Evolutionary conservation across 2,329 filamentous ascomycete genomes (phyloP).

Genomic region (Aspergillus sp.): DNA sequence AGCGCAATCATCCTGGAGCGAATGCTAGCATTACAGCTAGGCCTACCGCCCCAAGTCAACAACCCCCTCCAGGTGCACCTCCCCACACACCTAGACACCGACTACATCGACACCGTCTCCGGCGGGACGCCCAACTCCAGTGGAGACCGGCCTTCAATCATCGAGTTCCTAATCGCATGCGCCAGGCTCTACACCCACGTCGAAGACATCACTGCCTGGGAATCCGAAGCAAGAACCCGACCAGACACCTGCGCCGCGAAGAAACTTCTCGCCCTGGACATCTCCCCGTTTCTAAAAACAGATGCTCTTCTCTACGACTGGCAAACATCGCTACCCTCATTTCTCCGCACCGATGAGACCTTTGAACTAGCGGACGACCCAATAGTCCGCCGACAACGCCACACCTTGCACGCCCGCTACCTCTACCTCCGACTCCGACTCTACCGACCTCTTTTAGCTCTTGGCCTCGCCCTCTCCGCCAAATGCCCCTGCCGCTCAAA

Average conservation of each 20-base stretch:
- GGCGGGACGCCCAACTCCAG: slow-evolving; percentile 1
- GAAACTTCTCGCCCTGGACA: slow-evolving; percentile 25
- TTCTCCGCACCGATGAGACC: slow-evolving; percentile 12
- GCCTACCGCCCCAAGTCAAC: slow-evolving; percentile 21
- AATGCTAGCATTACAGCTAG: slow-evolving; percentile 26
- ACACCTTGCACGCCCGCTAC: slow-evolving; percentile 28
- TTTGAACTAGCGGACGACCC: slow-evolving; percentile 12
- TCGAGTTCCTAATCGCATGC: slow-evolving; percentile 28
- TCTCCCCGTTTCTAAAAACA: slow-evolving; percentile 18
- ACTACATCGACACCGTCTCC: slow-evolving; percentile 29
- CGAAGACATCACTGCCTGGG: slow-evolving; percentile 23
- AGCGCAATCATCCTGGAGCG: slow-evolving; percentile 28
- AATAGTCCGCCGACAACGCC: slow-evolving; percentile 26
- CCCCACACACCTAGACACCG: slow-evolving; percentile 26
- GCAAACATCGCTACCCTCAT: slow-evolving; percentile 26
- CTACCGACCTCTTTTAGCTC: slow-evolving; percentile 15
- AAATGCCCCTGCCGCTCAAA: slow-evolving; percentile 13
- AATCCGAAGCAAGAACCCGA: slow-evolving; percentile 23
- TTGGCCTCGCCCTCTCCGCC: slow-evolving; percentile 12
- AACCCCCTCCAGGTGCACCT: slow-evolving; percentile 23
- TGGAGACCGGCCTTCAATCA: slow-evolving; percentile 25
- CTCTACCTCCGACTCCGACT: slow-evolving; percentile 26
- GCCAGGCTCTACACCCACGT: slow-evolving; percentile 27
- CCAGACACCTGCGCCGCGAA: slow-evolving; percentile 19
- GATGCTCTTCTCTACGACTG: slow-evolving; percentile 27